Conservation (phyloP, 2,329 filamentous ascomycete species). For the Talaromyces verruculosus region DNA sequence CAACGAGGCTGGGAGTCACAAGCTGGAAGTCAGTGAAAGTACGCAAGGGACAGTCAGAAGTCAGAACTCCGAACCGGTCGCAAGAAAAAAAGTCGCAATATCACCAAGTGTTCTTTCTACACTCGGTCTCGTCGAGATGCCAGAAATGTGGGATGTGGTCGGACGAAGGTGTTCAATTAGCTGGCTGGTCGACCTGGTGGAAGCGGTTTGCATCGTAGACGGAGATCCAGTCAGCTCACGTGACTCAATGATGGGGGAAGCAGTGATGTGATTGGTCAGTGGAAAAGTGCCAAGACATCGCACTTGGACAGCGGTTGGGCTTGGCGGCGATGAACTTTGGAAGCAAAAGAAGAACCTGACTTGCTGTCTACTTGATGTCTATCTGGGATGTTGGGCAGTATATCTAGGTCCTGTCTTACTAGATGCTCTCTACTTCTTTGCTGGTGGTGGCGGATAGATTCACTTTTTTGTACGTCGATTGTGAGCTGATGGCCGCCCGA, state of each 20-base stretch:
- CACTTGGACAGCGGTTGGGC: not conserved
- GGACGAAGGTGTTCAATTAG: slow-evolving; percentile 30
- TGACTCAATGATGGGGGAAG: slow-evolving; percentile 26
- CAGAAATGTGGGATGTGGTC: slow-evolving; percentile 15
- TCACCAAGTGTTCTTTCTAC: not conserved
- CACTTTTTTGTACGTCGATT: not conserved
- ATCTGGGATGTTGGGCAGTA: not conserved
- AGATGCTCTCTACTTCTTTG: not conserved
- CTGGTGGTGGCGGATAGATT: not conserved
- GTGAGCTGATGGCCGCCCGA: not conserved
- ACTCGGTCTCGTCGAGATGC: slow-evolving; percentile 12
- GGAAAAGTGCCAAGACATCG: slow-evolving; percentile 27
- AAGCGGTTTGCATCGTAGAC: slow-evolving; percentile 45
- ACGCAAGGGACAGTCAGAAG: slow-evolving; percentile 13
- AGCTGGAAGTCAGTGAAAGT: slow-evolving; percentile 8
- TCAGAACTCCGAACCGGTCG: slow-evolving; percentile 20
- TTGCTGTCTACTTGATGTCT: not conserved
- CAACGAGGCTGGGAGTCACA: not conserved
- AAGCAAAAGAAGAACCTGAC: not conserved
- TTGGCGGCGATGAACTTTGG: not conserved
- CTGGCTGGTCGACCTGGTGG: slow-evolving; percentile 17
- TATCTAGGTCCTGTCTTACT: not conserved
- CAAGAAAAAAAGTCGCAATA: slow-evolving; percentile 17
- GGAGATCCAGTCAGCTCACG: slow-evolving; percentile 35
- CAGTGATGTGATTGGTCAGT: slow-evolving; percentile 30